A percentile compares a stretch with the other conserved stretches of the same genome.
These are phyloP conservation scores for Lasiosphaeriaceae sp. DNA, from an alignment of 495 filamentous ascomycete species.

Conservation along the genomic window DNA sequence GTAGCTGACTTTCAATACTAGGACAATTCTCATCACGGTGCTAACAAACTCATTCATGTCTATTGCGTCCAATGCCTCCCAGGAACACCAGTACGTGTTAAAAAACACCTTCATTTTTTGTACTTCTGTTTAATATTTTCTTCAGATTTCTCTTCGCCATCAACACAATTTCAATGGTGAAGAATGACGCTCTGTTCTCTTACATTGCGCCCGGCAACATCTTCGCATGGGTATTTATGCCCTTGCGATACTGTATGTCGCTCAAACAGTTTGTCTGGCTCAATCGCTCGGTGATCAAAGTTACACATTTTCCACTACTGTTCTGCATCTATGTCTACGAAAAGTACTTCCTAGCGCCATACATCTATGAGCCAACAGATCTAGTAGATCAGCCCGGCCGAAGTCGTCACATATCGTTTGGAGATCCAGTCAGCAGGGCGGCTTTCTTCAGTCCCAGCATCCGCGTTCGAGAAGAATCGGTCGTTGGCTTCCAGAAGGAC, in stretches of 20 bases:
- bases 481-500: conserved; percentile 82
- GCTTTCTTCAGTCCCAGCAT: conserved; percentile 66
- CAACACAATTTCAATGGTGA: conserved; percentile 94
- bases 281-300: conserved; percentile 83
- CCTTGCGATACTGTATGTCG: conserved; percentile 71
- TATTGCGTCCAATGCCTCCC: conserved; percentile 84
- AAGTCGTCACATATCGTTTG: conserved; percentile 47
- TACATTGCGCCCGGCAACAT: conserved; percentile 88
- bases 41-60: conserved; percentile 92
- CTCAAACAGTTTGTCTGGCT: conserved; percentile 74
- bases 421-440: conserved; percentile 42
- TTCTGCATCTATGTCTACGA: conserved; percentile 86
- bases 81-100: conserved; percentile 72
- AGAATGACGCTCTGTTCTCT: conserved; percentile 88
- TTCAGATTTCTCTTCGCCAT: conserved; percentile 78
- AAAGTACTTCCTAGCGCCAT: conserved; percentile 62
- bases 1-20: conserved; percentile 13
- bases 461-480: conserved; percentile 73
- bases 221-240: conserved; percentile 79
- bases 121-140: background rate
- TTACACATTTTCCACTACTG: conserved; percentile 82
- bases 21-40: conserved; percentile 86
- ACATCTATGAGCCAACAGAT: conserved; percentile 73
- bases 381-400: conserved; percentile 49
- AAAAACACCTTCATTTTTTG: background rate